Percentiles rank a stretch among this genome's conserved stretches.
These are phyloP conservation scores for Clonostachys chloroleuca DNA, from an alignment of 2,329 filamentous ascomycete genomes.

Conservation along the genomic window DNA sequence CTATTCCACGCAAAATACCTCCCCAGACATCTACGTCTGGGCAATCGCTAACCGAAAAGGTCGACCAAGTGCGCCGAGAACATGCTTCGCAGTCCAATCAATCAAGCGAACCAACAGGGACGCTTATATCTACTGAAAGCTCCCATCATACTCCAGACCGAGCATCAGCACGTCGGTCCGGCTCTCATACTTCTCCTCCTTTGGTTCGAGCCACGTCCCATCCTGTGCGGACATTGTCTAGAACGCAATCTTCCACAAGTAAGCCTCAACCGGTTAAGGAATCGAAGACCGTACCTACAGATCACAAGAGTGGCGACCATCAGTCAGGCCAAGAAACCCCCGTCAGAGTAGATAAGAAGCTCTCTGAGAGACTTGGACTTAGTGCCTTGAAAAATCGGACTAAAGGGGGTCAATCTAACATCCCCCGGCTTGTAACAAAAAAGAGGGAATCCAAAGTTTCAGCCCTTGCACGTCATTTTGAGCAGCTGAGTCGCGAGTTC, in stretches of 20 bases:
- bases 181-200: constrained; percentile 42
- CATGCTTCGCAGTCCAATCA: constrained; percentile 24
- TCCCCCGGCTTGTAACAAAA: constrained; percentile 80
- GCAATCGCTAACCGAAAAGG: constrained; percentile 34
- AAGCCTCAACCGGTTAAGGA: constrained; percentile 34
- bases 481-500: constrained; percentile 93
- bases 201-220: constrained; percentile 50
- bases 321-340: constrained; percentile 25
- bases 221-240: constrained; percentile 39
- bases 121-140: constrained; percentile 12
- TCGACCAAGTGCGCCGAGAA: constrained; percentile 47
- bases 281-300: constrained; percentile 16
- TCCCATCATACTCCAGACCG: constrained; percentile 21
- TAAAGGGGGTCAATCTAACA: constrained; percentile 66
- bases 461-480: constrained; percentile 90
- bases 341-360: constrained; percentile 64
- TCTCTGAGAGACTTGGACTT: constrained; percentile 69
- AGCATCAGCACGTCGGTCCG: constrained; percentile 36
- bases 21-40: constrained; percentile 10
- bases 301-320: constrained; percentile 7
- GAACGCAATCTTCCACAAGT: constrained; percentile 35
- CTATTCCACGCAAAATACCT: constrained; percentile 7
- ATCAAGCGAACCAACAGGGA: constrained; percentile 19
- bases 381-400: constrained; percentile 56
- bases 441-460: constrained; percentile 77